phyloP scores from a whole-genome alignment of 75 land plant species.

The Isoetes taiwanensis region DNA sequence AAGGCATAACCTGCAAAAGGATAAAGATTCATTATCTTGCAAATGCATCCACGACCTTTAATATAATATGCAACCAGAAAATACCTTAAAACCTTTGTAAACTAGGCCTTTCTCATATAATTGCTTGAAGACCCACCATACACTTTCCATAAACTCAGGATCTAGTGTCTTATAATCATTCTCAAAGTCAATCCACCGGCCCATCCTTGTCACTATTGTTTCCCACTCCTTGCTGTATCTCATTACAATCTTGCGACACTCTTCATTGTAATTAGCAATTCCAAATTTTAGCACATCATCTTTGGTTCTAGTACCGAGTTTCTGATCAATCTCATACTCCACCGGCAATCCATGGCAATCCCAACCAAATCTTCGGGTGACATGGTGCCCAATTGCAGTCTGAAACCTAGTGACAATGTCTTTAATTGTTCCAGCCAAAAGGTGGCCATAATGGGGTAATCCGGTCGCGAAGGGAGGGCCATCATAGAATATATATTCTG shows the following conservation, averaged over 20 bases:
- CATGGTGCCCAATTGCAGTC: slow-evolving; percentile 70
- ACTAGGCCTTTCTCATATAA: slow-evolving; percentile 74
- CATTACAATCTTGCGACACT: slow-evolving; percentile 78
- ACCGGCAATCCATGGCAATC: slow-evolving; percentile 98
- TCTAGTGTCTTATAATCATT: slow-evolving; percentile 96
- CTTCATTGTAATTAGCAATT: slow-evolving; percentile 82
- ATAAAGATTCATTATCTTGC: background rate
- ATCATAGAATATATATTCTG: slow-evolving; percentile 96
- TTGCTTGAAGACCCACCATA: slow-evolving; percentile 98
- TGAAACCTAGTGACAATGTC: slow-evolving; percentile 93
- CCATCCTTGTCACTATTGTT: slow-evolving; percentile 49
- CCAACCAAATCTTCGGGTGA: slow-evolving; percentile 94
- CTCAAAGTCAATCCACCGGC: slow-evolving; percentile 92
- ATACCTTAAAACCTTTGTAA: slow-evolving; percentile 81
- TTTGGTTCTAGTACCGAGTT: slow-evolving; percentile 39
- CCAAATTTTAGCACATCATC: slow-evolving; percentile 74
- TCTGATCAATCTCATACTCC: slow-evolving; percentile 75
- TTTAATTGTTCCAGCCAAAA: slow-evolving; percentile 99
- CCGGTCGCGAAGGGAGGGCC: slow-evolving; percentile 99
- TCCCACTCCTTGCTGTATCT: slow-evolving; percentile 94
- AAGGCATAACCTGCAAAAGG: slow-evolving; percentile 85
- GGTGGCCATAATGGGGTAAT: slow-evolving; percentile 94
- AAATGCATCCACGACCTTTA: background rate
- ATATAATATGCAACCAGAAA: background rate
- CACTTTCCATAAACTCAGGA: slow-evolving; percentile 73